Evolutionary conservation across 176 grass and related monocot genomes (phyloP), one percentile per base, ranked within the genome.

Genomic region (Raddia guianensis): DNA sequence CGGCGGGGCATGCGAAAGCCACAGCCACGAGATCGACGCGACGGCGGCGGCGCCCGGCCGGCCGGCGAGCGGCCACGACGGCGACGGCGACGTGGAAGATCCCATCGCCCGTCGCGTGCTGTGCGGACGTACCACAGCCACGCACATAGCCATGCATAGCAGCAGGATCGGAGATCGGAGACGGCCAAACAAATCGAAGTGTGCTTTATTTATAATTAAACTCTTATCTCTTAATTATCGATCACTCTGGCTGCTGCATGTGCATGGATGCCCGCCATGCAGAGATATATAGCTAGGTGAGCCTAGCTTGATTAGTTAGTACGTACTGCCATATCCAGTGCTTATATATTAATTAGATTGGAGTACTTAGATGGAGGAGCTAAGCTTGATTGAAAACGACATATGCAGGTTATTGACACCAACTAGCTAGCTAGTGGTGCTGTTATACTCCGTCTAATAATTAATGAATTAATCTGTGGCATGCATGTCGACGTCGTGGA

Each of bases 1-100:
- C 3, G 2, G 27, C 27, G 27, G 27, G 55, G 16, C 55, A 19
- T 3, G 55, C 18, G 18, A 57, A 57, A 57, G 1, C 19, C n/a
- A 9, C 33, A 7, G 15, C 79, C 55, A 61, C 21, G 10, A 61
- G 46, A 34, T 19, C 37, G 37, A 40, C 54, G 48, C 37, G 37
- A 40, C 54, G 48, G 11, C 48, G 70, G 3, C 15, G 8, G 7
- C 5, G 3, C 32, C 12, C 9, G 49, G 13, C 34, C 34, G 15
- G 35, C n/a, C 15, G 8, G 7, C 12, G 12, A 35, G 19, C 57
- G 5, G 46, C 21, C 14, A 65, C 60, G 16, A 12, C 48, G 48
- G 12, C 2, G 56, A 4, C n/a, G 69, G 60, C 37, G 61, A 74
- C 35, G 80, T 83, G 80, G 80, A 19, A 40, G 40, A 43, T 45